phyloP scores from a whole-genome alignment of 305 asterid species.

The Fraxinus nigra region DNA sequence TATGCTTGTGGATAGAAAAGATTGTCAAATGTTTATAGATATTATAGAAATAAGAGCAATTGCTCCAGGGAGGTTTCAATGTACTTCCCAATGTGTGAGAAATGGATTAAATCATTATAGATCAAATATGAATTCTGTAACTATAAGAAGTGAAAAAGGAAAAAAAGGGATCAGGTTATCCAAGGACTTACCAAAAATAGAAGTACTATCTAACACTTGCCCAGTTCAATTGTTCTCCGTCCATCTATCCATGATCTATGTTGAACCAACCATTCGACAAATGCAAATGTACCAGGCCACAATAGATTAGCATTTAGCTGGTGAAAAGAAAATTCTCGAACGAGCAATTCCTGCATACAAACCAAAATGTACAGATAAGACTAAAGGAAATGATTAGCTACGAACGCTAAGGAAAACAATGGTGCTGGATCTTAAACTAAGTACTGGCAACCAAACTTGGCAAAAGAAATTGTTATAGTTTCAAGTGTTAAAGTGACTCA shows the following conservation, averaged over 20 bases:
- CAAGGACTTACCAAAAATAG: neutral
- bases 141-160: neutral
- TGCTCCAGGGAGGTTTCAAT: neutral
- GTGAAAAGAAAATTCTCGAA: conserved; percentile 86
- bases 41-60: neutral
- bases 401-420: neutral
- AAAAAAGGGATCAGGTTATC: neutral
- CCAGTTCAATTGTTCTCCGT: conserved; percentile 65
- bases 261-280: conserved; percentile 76
- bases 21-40: neutral
- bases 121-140: neutral
- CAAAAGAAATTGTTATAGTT: neutral
- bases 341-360: conserved; percentile 58
- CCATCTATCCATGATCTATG: conserved; percentile 58
- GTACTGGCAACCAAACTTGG: neutral
- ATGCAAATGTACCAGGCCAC: conserved; percentile 97
- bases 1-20: neutral
- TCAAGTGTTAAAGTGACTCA: neutral
- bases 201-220: conserved; percentile 49
- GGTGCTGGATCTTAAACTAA: neutral
- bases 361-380: conserved; percentile 15
- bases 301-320: conserved; percentile 82
- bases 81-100: neutral
- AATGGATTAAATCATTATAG: neutral
- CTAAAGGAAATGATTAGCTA: neutral